phyloP scores from a whole-genome alignment of 176 grass and related monocot genomes.

The Zoysia japonica region DNA sequence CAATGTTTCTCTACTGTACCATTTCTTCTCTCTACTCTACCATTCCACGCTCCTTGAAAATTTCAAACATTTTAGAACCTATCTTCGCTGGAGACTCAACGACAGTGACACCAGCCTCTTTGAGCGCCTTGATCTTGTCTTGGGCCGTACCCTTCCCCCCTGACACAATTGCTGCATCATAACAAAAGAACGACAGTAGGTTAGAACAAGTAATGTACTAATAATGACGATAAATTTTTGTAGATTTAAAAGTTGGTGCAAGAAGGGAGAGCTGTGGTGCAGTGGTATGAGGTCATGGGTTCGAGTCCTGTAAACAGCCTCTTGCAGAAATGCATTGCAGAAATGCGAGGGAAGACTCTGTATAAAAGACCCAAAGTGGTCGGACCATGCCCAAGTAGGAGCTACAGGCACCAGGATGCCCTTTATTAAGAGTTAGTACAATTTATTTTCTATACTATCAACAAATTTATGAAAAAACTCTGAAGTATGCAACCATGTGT shows the following conservation, averaged over 20 bases:
- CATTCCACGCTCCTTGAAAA: constrained; percentile 92
- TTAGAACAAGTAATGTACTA: constrained; percentile 4
- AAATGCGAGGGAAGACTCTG: too few species aligned
- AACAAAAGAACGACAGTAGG: not conserved
- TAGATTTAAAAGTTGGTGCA: not conserved
- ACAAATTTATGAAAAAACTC: too few species aligned
- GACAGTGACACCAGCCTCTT: constrained; percentile 84
- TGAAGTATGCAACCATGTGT: not conserved
- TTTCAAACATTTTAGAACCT: constrained; percentile 70
- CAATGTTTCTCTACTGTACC: constrained; percentile 54
- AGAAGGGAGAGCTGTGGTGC: too few species aligned
- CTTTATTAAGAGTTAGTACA: not conserved
- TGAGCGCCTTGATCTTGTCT: constrained; percentile 91
- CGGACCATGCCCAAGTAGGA: too few species aligned
- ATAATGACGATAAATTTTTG: not conserved
- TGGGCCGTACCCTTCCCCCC: constrained; percentile 94
- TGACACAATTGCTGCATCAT: constrained; percentile 81
- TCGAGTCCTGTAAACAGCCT: too few species aligned
- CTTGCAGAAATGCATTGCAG: too few species aligned
- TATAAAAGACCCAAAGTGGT: too few species aligned
- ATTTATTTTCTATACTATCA: too few species aligned
- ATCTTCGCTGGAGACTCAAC: constrained; percentile 97
- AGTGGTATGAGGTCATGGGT: too few species aligned
- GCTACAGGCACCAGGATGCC: too few species aligned
- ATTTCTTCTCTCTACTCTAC: constrained; percentile 56